Percentiles rank a stretch among this genome's conserved stretches.
These are phyloP conservation scores for Leptosphaerulina australis DNA, from an alignment of 2,329 filamentous ascomycete genomes.

Conservation along the genomic window DNA sequence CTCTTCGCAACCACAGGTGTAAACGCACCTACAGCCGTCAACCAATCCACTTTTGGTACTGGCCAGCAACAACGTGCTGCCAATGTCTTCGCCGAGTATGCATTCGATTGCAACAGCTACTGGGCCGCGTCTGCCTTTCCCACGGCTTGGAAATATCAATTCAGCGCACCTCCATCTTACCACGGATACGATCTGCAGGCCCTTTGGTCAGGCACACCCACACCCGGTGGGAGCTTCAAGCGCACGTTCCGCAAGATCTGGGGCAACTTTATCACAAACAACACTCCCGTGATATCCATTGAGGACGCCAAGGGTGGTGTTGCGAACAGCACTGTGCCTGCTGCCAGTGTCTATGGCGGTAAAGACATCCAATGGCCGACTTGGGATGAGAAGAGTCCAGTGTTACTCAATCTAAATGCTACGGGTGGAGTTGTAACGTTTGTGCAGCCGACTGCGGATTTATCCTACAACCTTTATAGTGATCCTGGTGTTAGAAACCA, in stretches of 20 bases:
- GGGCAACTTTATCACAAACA: constrained; percentile 40
- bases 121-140: constrained; percentile 49
- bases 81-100: constrained; percentile 54
- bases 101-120: constrained; percentile 51
- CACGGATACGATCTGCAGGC: constrained; percentile 44
- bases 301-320: constrained; percentile 36
- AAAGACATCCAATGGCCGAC: constrained; percentile 37
- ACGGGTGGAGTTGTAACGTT: constrained; percentile 35
- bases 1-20: constrained; percentile 37
- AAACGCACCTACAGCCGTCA: constrained; percentile 32
- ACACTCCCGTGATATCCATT: constrained; percentile 37
- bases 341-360: constrained; percentile 16
- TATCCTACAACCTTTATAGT: constrained; percentile 37
- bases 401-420: constrained; percentile 38
- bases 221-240: constrained; percentile 37
- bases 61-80: constrained; percentile 48
- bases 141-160: constrained; percentile 45
- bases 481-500: constrained; percentile 42
- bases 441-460: constrained; percentile 27
- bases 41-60: constrained; percentile 39
- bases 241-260: constrained; percentile 44
- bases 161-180: constrained; percentile 36
- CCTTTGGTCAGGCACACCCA: constrained; percentile 33
- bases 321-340: constrained; percentile 31
- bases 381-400: constrained; percentile 27